Percentiles rank a stretch among this genome's conserved stretches.
phyloP scores from a whole-genome alignment of 1,139 yeast genomes.

The Yamadazyma jaroonii region DNA sequence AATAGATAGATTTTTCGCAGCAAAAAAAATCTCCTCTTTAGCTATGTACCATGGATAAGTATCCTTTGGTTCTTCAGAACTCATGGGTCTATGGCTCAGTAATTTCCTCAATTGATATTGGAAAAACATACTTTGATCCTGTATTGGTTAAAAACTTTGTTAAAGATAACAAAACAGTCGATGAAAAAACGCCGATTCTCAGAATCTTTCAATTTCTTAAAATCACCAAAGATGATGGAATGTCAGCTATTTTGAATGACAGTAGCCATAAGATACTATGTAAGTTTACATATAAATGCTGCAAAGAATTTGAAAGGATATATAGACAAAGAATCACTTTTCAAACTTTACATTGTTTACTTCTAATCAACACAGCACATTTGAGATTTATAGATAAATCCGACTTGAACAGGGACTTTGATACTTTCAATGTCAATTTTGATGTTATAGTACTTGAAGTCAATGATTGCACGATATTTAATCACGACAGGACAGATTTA shows the following conservation, averaged over 20 bases:
- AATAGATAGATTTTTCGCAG: not conserved
- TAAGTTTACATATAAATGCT: conserved; percentile 26
- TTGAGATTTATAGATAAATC: conserved; percentile 20
- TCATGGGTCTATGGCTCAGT: conserved; percentile 22
- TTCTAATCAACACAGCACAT: conserved; percentile 25
- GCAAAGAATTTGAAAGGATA: conserved; percentile 27
- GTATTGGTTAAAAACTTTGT: conserved; percentile 20
- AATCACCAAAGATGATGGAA: conserved; percentile 17
- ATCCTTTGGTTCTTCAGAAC: conserved; percentile 22
- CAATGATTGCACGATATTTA: conserved; percentile 25
- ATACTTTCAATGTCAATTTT: conserved; percentile 6
- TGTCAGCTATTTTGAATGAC: conserved; percentile 33
- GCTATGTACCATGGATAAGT: conserved; percentile 5
- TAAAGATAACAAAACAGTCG: conserved; percentile 5
- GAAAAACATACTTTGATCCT: conserved; percentile 10
- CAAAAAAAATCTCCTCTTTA: not conserved
- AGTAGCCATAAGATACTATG: conserved; percentile 29
- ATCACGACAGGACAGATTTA: conserved; percentile 25
- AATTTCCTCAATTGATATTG: conserved; percentile 1
- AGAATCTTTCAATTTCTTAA: conserved; percentile 25
- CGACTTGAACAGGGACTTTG: conserved; percentile 15
- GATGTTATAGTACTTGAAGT: conserved; percentile 26
- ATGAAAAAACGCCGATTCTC: conserved; percentile 22
- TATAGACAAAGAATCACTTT: conserved; percentile 33
- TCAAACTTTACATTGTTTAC: conserved; percentile 23